Evolutionary conservation across 345 rosid species (phyloP).

Genomic region (Dipteronia dyeriana): DNA sequence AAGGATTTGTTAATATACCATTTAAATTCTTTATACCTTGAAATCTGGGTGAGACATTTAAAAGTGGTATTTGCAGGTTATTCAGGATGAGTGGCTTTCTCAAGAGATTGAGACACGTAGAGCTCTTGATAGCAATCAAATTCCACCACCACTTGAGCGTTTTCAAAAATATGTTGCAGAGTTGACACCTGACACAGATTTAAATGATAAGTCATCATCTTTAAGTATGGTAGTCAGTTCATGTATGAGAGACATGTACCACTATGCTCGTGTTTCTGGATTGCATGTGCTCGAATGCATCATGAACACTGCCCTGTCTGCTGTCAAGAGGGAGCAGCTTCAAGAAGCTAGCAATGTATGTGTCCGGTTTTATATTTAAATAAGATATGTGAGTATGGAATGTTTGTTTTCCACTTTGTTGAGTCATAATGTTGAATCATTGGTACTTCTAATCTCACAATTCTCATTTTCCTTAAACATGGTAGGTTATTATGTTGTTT

Average conservation of each 20-base stretch:
- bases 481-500: constrained; percentile 69
- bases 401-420: constrained; percentile 6
- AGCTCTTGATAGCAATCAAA: constrained; percentile 52
- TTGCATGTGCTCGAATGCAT: constrained; percentile 79
- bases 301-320: constrained; percentile 73
- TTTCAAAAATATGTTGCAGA: constrained; percentile 55
- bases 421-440: constrained; percentile 13
- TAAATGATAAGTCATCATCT: constrained; percentile 38
- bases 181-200: constrained; percentile 39
- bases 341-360: constrained; percentile 89
- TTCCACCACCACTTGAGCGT: constrained; percentile 67
- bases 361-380: constrained; percentile 26
- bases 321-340: constrained; percentile 67
- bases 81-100: constrained; percentile 69
- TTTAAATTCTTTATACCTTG: constrained; percentile 2
- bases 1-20: background rate
- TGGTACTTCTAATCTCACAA: constrained; percentile 6
- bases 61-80: constrained; percentile 49
- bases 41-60: constrained; percentile 6
- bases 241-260: constrained; percentile 83
- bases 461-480: constrained; percentile 26
- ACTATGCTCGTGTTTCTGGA: constrained; percentile 87
- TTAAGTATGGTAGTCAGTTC: constrained; percentile 47
- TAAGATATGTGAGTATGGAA: constrained; percentile 16
- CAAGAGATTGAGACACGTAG: constrained; percentile 56